Evolutionary conservation across 495 filamentous ascomycete genomes (phyloP), one percentile per base, ranked within the genome.

Genomic region (Aspergillus steynii): DNA sequence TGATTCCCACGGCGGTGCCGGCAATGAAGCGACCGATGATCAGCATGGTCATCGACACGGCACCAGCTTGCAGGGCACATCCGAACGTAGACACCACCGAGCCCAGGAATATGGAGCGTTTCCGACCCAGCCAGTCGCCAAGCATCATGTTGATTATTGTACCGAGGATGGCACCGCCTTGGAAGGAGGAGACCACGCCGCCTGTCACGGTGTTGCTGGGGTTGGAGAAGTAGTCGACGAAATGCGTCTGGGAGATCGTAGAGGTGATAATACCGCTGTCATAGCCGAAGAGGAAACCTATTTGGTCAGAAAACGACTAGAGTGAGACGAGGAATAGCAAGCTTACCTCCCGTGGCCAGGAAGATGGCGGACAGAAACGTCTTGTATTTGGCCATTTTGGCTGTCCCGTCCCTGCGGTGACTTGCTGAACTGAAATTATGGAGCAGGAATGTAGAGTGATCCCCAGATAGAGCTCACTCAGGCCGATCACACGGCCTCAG

Each of bases 401-500:
- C 31, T 7, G 31, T 34, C 31, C 6, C 9, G 31, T 9, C 31
- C 31, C 31, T 34, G 31, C 45, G 86, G 61, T 34, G 31, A 34
- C 31, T 34, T 4, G 31, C 2, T 34, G 31, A 9, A 34, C 31
- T 34, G 5, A 34, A 20, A 20, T 20, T 20, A 0, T 20, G 20
- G 20, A 20, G 20, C 20, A 20, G 31, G 31, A 34, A 34, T 34
- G 31, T 3, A 3, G 9, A 34, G 6, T 34, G 1, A 34, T 3
- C 5, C 31, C 31, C 6, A 7, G 5, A 5, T 34, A 1, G 31
- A 34, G 1, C 6, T 34, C 1, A 7, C 31, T 34, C 2, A 9
- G 1, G 31, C 31, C 31, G 31, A 3, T 34, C 31, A 7, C 6
- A 34, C 31, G 31, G 9, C 1, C 31, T 7, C 2, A 34, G 9